Conservation (phyloP, 2,329 filamentous ascomycete species). For the Colletotrichum musae region DNA sequence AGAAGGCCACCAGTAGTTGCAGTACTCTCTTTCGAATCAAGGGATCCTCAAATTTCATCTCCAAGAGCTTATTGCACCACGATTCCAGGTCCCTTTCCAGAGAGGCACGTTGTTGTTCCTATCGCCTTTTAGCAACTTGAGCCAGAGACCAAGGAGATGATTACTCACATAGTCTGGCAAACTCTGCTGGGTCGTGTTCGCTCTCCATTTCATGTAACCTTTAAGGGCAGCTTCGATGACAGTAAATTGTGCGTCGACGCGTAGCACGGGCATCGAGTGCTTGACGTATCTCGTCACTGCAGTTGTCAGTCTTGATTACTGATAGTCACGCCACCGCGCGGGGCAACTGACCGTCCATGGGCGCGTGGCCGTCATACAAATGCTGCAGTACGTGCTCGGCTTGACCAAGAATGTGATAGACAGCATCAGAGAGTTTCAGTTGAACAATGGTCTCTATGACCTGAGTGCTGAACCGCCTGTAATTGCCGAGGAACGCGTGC, state of each 20-base stretch:
- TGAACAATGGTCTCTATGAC: conserved; percentile 91
- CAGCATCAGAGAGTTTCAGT: conserved; percentile 85
- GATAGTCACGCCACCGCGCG: background rate
- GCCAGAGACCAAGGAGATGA: background rate
- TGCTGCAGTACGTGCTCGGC: conserved; percentile 82
- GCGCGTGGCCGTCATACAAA: conserved; percentile 79
- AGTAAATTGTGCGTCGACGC: conserved; percentile 89
- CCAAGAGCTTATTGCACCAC: conserved; percentile 81
- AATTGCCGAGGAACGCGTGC: conserved; percentile 96
- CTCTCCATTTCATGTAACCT: conserved; percentile 86
- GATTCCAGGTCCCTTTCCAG: conserved; percentile 76
- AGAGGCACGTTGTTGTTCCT: conserved; percentile 66
- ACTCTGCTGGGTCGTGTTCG: conserved; percentile 41
- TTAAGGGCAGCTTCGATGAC: conserved; percentile 91
- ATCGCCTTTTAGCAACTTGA: conserved; percentile 16
- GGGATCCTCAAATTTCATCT: conserved; percentile 84
- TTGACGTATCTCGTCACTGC: conserved; percentile 74
- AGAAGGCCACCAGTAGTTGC: conserved; percentile 87
- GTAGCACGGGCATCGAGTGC: conserved; percentile 79
- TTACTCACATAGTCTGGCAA: conserved; percentile 39
- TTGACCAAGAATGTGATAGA: conserved; percentile 87
- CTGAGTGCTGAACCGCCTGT: conserved; percentile 89
- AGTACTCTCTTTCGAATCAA: conserved; percentile 86
- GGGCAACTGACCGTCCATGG: conserved; percentile 72
- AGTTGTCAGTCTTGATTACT: conserved; percentile 1